Conservation (phyloP, 139 green algal genomes). For the Astrephomene gubernaculifera region DNA sequence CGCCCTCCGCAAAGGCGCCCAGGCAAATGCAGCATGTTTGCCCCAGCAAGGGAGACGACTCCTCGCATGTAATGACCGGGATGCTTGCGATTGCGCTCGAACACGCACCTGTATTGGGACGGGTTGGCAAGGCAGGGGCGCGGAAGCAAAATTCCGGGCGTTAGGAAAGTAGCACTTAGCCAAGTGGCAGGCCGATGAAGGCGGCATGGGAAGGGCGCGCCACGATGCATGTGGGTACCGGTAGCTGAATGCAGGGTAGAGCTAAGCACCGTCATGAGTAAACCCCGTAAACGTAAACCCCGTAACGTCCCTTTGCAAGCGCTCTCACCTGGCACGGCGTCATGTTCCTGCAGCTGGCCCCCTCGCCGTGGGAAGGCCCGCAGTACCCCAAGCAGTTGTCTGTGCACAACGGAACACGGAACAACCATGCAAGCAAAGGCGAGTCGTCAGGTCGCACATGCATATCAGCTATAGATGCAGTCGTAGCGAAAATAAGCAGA, state of each 20-base stretch:
- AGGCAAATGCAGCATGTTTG: conserved; percentile 56
- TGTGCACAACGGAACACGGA: neutral
- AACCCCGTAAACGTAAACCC: no score
- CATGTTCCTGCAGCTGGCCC: neutral
- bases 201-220: no score
- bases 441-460: no score
- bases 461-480: neutral
- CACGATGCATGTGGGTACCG: no score
- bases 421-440: neutral
- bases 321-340: neutral
- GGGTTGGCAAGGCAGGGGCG: neutral
- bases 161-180: no score
- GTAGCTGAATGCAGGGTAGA: no score
- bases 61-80: neutral
- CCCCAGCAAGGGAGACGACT: conserved; percentile 1
- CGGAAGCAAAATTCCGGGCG: no score
- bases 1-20: conserved; percentile 40
- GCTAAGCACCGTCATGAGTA: no score
- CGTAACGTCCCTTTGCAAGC: no score
- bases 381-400: conserved; percentile 58
- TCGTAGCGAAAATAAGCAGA: no score
- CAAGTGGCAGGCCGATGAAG: no score
- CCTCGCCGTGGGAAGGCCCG: conserved; percentile 45
- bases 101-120: neutral
- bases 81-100: neutral